Conservation (phyloP, 495 filamentous ascomycete genomes). For the Podospora pseudoanserina region DNA sequence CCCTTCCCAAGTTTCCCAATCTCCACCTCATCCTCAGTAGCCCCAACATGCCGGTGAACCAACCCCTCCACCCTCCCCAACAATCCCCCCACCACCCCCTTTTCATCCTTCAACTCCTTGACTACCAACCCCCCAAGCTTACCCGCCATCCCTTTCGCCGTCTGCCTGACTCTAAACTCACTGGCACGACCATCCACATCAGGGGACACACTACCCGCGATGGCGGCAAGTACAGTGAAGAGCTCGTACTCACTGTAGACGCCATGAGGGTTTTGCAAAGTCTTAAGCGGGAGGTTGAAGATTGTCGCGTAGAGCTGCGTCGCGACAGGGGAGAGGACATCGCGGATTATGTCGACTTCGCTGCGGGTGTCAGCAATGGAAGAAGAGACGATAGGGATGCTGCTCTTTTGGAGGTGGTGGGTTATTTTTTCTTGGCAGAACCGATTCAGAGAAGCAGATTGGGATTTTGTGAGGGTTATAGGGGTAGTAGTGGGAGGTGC, state of each 20-base stretch:
- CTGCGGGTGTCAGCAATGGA: background rate
- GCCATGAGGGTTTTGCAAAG: background rate
- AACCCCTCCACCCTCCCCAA: background rate
- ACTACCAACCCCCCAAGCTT: background rate
- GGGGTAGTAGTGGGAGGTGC: background rate
- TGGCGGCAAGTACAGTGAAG: background rate
- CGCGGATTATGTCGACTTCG: background rate
- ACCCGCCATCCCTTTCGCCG: background rate
- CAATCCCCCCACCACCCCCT: background rate
- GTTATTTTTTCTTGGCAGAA: background rate
- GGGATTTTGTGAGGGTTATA: too few relatives aligned
- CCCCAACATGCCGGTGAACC: background rate
- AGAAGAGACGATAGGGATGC: background rate
- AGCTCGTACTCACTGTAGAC: background rate
- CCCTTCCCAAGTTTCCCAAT: background rate
- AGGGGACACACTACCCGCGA: background rate
- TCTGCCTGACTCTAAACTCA: background rate
- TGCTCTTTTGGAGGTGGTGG: background rate
- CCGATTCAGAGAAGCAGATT: background rate
- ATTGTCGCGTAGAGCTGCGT: background rate
- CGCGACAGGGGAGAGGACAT: background rate
- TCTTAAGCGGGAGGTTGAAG: background rate
- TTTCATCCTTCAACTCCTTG: background rate
- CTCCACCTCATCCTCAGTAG: background rate
- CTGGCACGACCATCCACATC: background rate